Conservation (phyloP, 495 filamentous ascomycete genomes). For the Chaetomium cochliodes region DNA sequence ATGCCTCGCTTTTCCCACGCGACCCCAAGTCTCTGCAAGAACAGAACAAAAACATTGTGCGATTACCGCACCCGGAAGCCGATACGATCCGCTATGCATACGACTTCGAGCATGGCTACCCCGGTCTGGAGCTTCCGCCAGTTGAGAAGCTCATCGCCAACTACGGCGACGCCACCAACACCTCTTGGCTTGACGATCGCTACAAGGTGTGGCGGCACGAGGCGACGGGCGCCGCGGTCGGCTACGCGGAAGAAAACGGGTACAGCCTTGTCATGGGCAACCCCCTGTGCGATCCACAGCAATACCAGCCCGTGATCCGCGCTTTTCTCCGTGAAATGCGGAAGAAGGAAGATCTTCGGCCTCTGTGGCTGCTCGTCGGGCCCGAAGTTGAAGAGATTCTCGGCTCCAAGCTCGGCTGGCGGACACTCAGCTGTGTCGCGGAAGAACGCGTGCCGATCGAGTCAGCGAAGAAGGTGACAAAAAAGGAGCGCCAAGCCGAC, state of each 20-base stretch:
- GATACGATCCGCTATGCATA: conserved; percentile 63
- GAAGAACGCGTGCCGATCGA: conserved; percentile 78
- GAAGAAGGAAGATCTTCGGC: conserved; percentile 66
- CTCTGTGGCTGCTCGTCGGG: conserved; percentile 77
- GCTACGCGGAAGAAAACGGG: conserved; percentile 69
- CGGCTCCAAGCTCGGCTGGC: conserved; percentile 74
- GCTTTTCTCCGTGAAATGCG: conserved; percentile 72
- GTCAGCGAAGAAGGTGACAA: conserved; percentile 61
- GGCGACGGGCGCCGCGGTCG: conserved; percentile 72
- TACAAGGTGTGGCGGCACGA: conserved; percentile 80
- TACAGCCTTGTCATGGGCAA: conserved; percentile 79
- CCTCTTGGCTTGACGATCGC: conserved; percentile 79
- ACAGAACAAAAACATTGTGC: conserved; percentile 42
- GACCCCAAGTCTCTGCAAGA: conserved; percentile 78
- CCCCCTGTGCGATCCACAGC: conserved; percentile 70
- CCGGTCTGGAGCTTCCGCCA: conserved; percentile 58
- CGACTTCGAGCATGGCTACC: conserved; percentile 40
- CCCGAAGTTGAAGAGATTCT: conserved; percentile 68
- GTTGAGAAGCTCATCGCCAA: conserved; percentile 82
- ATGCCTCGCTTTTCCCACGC: conserved; percentile 78
- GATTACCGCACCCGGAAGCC: conserved; percentile 73
- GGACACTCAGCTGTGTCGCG: conserved; percentile 76
- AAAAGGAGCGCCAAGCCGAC: conserved; percentile 67
- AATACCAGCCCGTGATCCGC: conserved; percentile 67
- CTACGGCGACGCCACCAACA: conserved; percentile 86